Conservation (phyloP, 805 yeast species). For the Metschnikowia shivogae region DNA sequence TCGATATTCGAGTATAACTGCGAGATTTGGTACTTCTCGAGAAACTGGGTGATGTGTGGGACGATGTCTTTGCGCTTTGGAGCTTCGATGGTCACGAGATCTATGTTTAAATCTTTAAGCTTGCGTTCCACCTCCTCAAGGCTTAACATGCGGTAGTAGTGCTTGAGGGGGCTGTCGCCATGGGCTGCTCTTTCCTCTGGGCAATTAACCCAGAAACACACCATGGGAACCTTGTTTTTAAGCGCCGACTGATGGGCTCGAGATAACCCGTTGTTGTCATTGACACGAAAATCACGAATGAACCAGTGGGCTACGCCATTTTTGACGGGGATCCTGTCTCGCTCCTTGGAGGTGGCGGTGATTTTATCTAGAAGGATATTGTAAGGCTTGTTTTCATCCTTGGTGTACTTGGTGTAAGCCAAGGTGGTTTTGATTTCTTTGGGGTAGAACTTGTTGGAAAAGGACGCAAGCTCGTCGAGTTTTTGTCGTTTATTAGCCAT, state of each 20-base stretch:
- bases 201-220: slow-evolving; percentile 41
- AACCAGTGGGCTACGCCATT: slow-evolving; percentile 45
- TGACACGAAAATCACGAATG: slow-evolving; percentile 41
- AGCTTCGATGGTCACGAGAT: slow-evolving; percentile 36
- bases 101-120: slow-evolving; percentile 33
- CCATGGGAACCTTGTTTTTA: slow-evolving; percentile 27
- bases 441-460: slow-evolving; percentile 13
- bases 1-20: slow-evolving; percentile 36
- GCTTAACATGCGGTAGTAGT: slow-evolving; percentile 34
- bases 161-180: slow-evolving; percentile 40
- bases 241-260: slow-evolving; percentile 32
- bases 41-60: slow-evolving; percentile 21
- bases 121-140: slow-evolving; percentile 27
- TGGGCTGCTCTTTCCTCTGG: slow-evolving; percentile 41
- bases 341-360: slow-evolving; percentile 10
- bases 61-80: slow-evolving; percentile 29
- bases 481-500: slow-evolving; percentile 16
- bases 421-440: slow-evolving; percentile 12
- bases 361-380: slow-evolving; percentile 15
- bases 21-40: slow-evolving; percentile 20
- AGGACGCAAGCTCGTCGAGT: slow-evolving; percentile 13
- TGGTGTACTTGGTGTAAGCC: slow-evolving; percentile 21
- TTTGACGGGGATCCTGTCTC: slow-evolving; percentile 10
- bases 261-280: slow-evolving; percentile 41
- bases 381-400: slow-evolving; percentile 30